Evolutionary conservation across 805 yeast genomes (phyloP).

Genomic region (Candida broadrunensis): DNA sequence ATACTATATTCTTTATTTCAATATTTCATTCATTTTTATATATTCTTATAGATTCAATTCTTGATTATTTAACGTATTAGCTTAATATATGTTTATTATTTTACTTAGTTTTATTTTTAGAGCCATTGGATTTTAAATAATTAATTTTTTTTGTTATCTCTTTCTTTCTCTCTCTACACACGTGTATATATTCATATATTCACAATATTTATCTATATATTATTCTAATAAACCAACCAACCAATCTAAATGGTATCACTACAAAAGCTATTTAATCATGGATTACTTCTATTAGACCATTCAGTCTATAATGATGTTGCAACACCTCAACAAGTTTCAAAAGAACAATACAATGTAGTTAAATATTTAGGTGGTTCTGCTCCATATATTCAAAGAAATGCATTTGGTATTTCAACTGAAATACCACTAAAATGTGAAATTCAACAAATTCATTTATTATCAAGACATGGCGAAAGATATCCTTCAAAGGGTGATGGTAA

Average conservation of each 20-base stretch:
- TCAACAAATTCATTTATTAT: conserved; percentile 66
- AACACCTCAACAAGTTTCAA: conserved; percentile 36
- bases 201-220: too few species aligned
- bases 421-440: conserved; percentile 49
- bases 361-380: conserved; percentile 55
- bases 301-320: conserved; percentile 25
- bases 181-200: too few species aligned
- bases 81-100: too few species aligned
- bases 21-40: not conserved
- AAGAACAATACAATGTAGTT: conserved; percentile 45
- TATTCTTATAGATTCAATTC: not conserved
- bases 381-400: conserved; percentile 50
- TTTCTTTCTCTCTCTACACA: too few species aligned
- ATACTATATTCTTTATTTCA: too few species aligned
- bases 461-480: conserved; percentile 79
- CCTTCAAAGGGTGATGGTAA: conserved; percentile 19
- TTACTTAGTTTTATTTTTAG: too few species aligned
- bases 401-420: conserved; percentile 50
- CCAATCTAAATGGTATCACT: conserved; percentile 2
- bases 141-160: too few species aligned
- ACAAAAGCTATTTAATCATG: conserved; percentile 1
- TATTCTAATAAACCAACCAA: too few species aligned
- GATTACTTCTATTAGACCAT: conserved; percentile 4
- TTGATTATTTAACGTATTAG: not conserved
- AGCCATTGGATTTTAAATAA: not conserved